Percentiles rank a stretch among this genome's conserved stretches.
These are phyloP conservation scores for Pyrenophora seminiperda DNA, from an alignment of 2,329 filamentous ascomycete species.

Conservation along the genomic window DNA sequence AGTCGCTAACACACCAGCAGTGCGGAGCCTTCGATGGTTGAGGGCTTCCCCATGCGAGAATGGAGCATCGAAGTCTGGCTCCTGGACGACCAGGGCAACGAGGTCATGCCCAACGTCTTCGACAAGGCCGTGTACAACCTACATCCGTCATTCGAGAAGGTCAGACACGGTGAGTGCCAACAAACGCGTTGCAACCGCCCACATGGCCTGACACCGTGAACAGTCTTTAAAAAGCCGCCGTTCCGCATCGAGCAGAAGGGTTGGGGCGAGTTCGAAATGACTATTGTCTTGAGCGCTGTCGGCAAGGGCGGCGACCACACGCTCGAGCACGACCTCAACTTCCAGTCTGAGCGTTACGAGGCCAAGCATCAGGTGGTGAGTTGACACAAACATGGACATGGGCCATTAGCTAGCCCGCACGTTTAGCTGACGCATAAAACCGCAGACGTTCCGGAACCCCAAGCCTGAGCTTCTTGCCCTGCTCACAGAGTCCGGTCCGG, in stretches of 20 bases:
- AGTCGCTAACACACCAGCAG: conserved; percentile 51
- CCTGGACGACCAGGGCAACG: conserved; percentile 82
- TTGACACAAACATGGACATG: conserved; percentile 26
- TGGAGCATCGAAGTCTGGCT: conserved; percentile 90
- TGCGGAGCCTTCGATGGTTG: conserved; percentile 78
- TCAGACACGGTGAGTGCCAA: conserved; percentile 71
- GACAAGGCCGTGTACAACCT: conserved; percentile 92
- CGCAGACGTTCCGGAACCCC: conserved; percentile 84
- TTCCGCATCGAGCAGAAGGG: conserved; percentile 92
- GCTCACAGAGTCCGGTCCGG: conserved; percentile 81
- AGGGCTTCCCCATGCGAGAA: conserved; percentile 88
- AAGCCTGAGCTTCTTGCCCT: conserved; percentile 80
- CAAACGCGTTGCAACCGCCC: neutral
- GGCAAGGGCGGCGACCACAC: conserved; percentile 84
- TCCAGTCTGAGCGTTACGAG: conserved; percentile 80
- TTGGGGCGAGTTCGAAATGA: conserved; percentile 98
- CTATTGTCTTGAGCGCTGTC: conserved; percentile 77
- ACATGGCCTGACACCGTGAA: neutral
- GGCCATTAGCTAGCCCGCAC: neutral
- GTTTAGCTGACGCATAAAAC: neutral
- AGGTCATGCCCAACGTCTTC: conserved; percentile 82
- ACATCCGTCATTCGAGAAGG: conserved; percentile 90
- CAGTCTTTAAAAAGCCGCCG: conserved; percentile 75
- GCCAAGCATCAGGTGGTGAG: conserved; percentile 74
- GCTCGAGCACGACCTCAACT: conserved; percentile 90